A percentile compares a stretch with the other conserved stretches of the same genome.
phyloP scores from a whole-genome alignment of 1,284 basidiomycete species.

The Boletellus deceptivus region DNA sequence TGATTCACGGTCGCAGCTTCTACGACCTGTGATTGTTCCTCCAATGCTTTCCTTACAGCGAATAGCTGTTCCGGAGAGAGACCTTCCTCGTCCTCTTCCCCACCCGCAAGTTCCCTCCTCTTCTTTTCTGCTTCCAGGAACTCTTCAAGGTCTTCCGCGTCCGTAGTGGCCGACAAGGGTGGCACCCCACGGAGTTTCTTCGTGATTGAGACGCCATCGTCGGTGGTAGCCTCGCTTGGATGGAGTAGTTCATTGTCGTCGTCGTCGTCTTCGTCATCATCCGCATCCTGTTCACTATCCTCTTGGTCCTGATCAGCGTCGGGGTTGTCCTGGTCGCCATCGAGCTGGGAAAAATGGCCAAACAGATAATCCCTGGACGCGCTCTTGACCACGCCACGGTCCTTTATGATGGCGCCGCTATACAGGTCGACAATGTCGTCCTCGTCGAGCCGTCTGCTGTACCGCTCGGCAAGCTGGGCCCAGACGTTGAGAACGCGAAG shows the following conservation, averaged over 20 bases:
- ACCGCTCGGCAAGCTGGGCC: conserved; percentile 63
- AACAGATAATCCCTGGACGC: conserved; percentile 42
- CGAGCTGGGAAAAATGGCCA: conserved; percentile 48
- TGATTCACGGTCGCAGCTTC: conserved; percentile 19
- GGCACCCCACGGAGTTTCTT: conserved; percentile 37
- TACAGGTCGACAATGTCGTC: conserved; percentile 73
- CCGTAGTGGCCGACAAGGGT: conserved; percentile 46
- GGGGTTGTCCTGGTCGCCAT: conserved; percentile 33
- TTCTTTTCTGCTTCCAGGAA: conserved; percentile 62
- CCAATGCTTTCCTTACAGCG: conserved; percentile 18
- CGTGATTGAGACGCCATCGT: conserved; percentile 32
- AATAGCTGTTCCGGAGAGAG: conserved; percentile 18
- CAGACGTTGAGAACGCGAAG: conserved; percentile 59
- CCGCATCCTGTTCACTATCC: conserved; percentile 33
- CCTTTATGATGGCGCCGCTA: conserved; percentile 56
- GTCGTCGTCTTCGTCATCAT: conserved; percentile 18
- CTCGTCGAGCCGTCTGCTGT: conserved; percentile 62
- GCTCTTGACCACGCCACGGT: conserved; percentile 61
- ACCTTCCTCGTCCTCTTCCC: conserved; percentile 36
- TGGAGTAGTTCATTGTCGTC: conserved; percentile 8
- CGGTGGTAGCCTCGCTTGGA: conserved; percentile 20
- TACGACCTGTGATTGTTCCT: conserved; percentile 16
- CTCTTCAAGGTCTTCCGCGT: conserved; percentile 58
- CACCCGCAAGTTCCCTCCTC: conserved; percentile 48
- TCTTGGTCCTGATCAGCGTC: conserved; percentile 31